Conservation (phyloP, 2,329 filamentous ascomycete species). For the Ophiostoma angusticollis region DNA sequence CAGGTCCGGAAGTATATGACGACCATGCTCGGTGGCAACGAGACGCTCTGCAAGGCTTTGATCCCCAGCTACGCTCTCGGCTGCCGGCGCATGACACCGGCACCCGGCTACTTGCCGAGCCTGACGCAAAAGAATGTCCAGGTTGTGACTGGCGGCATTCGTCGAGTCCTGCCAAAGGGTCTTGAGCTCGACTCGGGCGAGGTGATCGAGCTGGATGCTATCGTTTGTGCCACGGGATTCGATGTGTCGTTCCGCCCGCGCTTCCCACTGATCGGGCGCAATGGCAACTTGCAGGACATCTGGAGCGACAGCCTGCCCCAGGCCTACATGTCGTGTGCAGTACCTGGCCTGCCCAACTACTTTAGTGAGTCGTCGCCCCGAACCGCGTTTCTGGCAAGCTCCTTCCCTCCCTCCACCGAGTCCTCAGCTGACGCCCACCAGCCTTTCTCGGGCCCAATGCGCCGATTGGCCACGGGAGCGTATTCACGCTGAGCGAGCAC, state of each 20-base stretch:
- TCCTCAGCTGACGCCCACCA: slow-evolving; percentile 16
- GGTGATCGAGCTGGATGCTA: slow-evolving; percentile 38
- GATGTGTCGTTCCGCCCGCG: slow-evolving; percentile 39
- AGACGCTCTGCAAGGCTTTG: slow-evolving; percentile 35
- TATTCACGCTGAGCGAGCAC: slow-evolving; percentile 38
- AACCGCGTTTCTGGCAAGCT: not conserved
- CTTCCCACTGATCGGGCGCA: slow-evolving; percentile 35
- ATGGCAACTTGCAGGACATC: slow-evolving; percentile 37
- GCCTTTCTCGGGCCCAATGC: slow-evolving; percentile 40
- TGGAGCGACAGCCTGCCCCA: slow-evolving; percentile 32
- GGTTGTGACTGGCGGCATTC: slow-evolving; percentile 33
- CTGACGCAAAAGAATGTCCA: slow-evolving; percentile 34
- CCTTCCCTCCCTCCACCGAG: too few species aligned
- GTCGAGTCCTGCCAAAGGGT: slow-evolving; percentile 32
- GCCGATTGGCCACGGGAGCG: slow-evolving; percentile 36
- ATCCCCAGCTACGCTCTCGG: slow-evolving; percentile 38
- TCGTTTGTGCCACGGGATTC: slow-evolving; percentile 47
- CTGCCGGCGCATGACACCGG: slow-evolving; percentile 37
- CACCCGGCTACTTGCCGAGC: slow-evolving; percentile 34
- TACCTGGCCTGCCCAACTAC: slow-evolving; percentile 40
- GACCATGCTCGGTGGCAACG: slow-evolving; percentile 32
- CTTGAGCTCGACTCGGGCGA: slow-evolving; percentile 35
- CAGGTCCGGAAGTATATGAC: slow-evolving; percentile 35
- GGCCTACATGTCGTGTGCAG: slow-evolving; percentile 42
- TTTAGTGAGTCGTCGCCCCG: slow-evolving; percentile 36